Percentiles rank a stretch among this genome's conserved stretches.
Evolutionary conservation across 495 filamentous ascomycete genomes (phyloP).

Genomic region (Opeltia flavorubescens): DNA sequence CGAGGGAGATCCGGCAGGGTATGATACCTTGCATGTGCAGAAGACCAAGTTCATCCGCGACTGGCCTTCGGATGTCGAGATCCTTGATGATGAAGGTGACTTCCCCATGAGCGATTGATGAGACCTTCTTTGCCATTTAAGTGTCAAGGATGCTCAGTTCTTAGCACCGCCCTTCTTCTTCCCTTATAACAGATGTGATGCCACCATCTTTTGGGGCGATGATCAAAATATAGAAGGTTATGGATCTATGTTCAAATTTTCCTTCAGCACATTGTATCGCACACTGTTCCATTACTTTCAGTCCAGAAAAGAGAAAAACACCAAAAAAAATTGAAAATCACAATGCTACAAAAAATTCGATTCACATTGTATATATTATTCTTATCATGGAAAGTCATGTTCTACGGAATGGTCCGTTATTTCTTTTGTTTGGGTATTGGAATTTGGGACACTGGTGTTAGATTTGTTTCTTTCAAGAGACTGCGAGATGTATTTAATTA

Average conservation of each 20-base stretch:
- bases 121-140: background rate
- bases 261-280: no score
- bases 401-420: background rate
- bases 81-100: background rate
- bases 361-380: background rate
- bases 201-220: background rate
- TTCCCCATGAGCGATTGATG: background rate
- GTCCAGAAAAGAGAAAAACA: no score
- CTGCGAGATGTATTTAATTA: no score
- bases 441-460: no score
- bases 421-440: background rate
- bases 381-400: background rate
- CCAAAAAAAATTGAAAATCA: background rate
- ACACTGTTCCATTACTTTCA: no score
- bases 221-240: background rate
- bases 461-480: no score
- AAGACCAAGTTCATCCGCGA: background rate
- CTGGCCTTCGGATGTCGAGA: background rate
- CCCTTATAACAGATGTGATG: background rate
- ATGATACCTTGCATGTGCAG: background rate
- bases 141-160: background rate
- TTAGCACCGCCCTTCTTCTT: background rate
- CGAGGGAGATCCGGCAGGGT: background rate
- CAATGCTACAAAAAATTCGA: background rate
- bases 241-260: no score